phyloP scores from a whole-genome alignment of 108 stramenopile species.

The Cyclotella distinguenda region DNA sequence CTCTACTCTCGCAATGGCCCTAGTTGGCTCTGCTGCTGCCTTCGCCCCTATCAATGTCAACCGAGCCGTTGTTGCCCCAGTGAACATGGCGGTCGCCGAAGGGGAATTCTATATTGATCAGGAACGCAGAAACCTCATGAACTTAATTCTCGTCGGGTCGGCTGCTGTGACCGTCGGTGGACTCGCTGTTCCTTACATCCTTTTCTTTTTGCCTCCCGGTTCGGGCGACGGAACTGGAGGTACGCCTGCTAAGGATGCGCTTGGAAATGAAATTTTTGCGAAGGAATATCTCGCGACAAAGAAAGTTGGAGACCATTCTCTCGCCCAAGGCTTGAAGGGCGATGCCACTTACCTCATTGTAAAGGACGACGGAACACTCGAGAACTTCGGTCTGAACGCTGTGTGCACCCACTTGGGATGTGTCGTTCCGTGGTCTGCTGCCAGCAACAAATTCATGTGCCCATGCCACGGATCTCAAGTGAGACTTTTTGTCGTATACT shows the following conservation, averaged over 20 bases:
- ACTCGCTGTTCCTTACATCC: slow-evolving; percentile 93
- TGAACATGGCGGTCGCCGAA: slow-evolving; percentile 71
- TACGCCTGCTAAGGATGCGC: slow-evolving; percentile 88
- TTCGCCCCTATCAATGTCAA: slow-evolving; percentile 64
- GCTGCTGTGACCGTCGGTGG: slow-evolving; percentile 88
- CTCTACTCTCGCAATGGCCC: slow-evolving; percentile 59
- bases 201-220: slow-evolving; percentile 94
- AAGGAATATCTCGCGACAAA: slow-evolving; percentile 89
- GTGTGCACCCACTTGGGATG: slow-evolving; percentile 99
- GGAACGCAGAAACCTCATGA: slow-evolving; percentile 95
- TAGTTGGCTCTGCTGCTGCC: slow-evolving; percentile 67
- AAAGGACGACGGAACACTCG: slow-evolving; percentile 88
- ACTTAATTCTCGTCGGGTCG: slow-evolving; percentile 92
- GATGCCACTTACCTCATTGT: slow-evolving; percentile 99
- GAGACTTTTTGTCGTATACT: slow-evolving; percentile 10
- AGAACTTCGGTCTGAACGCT: slow-evolving; percentile 82
- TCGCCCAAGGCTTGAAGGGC: slow-evolving; percentile 97
- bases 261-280: slow-evolving; percentile 88
- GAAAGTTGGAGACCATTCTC: slow-evolving; percentile 82
- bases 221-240: slow-evolving; percentile 84
- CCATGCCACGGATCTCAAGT: slow-evolving; percentile 96
- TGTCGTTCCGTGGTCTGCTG: slow-evolving; percentile 97
- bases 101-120: slow-evolving; percentile 93
- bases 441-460: slow-evolving; percentile 99
- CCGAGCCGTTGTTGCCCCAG: slow-evolving; percentile 52